phyloP scores from a whole-genome alignment of 345 rosid species.

The Sisymbrium irio region DNA sequence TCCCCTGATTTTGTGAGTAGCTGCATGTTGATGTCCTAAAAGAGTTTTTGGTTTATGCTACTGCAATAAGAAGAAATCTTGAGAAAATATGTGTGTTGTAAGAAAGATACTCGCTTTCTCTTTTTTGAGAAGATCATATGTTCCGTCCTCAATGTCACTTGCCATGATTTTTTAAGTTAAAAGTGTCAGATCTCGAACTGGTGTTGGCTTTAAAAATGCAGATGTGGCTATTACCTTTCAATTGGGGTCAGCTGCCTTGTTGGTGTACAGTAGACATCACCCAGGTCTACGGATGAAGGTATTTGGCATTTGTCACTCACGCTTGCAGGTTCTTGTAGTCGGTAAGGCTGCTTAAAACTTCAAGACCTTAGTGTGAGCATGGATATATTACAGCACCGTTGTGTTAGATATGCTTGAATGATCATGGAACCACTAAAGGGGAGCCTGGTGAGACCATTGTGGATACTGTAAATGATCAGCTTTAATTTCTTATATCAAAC shows the following conservation, averaged over 20 bases:
- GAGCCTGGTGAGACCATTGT: slow-evolving; percentile 23
- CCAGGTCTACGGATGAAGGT: slow-evolving; percentile 84
- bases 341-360: slow-evolving; percentile 89
- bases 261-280: slow-evolving; percentile 95
- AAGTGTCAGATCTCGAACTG: slow-evolving; percentile 88
- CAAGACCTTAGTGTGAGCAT: slow-evolving; percentile 54
- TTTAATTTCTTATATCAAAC: neutral
- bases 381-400: slow-evolving; percentile 45
- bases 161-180: slow-evolving; percentile 74
- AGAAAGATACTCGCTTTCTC: slow-evolving; percentile 41
- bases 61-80: slow-evolving; percentile 32
- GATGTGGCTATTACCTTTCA: slow-evolving; percentile 81
- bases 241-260: slow-evolving; percentile 92
- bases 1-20: neutral
- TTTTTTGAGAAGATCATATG: slow-evolving; percentile 54
- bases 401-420: neutral
- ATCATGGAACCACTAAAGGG: slow-evolving; percentile 4
- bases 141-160: slow-evolving; percentile 70
- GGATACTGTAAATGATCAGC: slow-evolving; percentile 15
- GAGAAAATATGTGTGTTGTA: slow-evolving; percentile 26
- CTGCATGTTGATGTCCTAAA: slow-evolving; percentile 28
- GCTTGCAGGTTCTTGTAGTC: slow-evolving; percentile 78
- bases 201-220: slow-evolving; percentile 99
- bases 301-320: slow-evolving; percentile 71
- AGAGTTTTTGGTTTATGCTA: slow-evolving; percentile 25